These are phyloP conservation scores for Tulasnella sp. DNA, from an alignment of 768 basidiomycete species.

Conservation along the genomic window DNA sequence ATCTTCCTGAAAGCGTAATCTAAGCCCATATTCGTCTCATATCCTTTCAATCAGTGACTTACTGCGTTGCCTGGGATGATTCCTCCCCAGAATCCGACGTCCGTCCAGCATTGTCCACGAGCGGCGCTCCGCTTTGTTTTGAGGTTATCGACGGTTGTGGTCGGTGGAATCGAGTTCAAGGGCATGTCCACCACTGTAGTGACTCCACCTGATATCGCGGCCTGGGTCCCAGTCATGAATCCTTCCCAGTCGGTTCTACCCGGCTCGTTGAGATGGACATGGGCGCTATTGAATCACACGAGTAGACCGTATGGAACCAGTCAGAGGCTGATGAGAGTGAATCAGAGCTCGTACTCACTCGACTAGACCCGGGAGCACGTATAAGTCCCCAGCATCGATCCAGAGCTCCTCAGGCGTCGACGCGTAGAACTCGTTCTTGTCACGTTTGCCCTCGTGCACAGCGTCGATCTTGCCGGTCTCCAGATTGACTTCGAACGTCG, in stretches of 20 bases:
- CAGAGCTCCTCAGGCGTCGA: constrained; percentile 27
- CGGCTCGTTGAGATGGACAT: constrained; percentile 91
- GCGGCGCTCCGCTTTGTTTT: constrained; percentile 61
- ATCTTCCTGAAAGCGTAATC: constrained; percentile 38
- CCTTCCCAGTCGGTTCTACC: constrained; percentile 93
- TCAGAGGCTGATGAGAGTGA: not conserved
- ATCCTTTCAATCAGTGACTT: constrained; percentile 8
- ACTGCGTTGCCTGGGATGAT: constrained; percentile 88
- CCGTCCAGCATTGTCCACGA: constrained; percentile 57
- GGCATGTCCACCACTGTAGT: constrained; percentile 98
- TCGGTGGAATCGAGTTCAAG: constrained; percentile 92
- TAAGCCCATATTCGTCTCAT: not conserved
- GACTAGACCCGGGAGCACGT: constrained; percentile 67
- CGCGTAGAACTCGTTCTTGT: constrained; percentile 22
- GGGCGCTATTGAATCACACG: constrained; percentile 39
- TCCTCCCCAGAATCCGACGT: constrained; percentile 92
- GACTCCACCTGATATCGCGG: constrained; percentile 88
- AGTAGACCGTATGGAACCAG: not conserved
- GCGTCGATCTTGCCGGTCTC: constrained; percentile 48
- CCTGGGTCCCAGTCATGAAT: constrained; percentile 80
- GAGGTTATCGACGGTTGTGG: constrained; percentile 73
- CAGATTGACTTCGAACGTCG: constrained; percentile 51
- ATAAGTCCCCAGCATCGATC: constrained; percentile 46
- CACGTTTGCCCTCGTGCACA: constrained; percentile 31
- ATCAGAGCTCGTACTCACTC: constrained; percentile 41